These are phyloP conservation scores for Luffa acutangula DNA, from an alignment of 306 rosid species.

Conservation along the genomic window DNA sequence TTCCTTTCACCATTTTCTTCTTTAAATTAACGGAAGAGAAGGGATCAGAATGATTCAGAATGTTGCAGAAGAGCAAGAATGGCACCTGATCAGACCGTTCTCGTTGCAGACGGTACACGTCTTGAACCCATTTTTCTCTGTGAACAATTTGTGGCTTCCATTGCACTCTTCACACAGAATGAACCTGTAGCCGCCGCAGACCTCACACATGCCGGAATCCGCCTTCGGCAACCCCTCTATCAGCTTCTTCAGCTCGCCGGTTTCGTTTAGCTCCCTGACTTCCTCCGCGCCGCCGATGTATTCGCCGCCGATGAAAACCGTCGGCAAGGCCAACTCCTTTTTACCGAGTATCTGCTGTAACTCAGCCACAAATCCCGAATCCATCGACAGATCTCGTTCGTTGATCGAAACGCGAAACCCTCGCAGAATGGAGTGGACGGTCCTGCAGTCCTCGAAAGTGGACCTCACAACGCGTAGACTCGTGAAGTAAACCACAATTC, in stretches of 20 bases:
- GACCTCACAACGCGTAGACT: constrained; percentile 79
- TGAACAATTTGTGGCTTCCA: constrained; percentile 72
- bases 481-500: constrained; percentile 74
- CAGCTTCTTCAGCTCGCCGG: constrained; percentile 81
- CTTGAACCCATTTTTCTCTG: constrained; percentile 58
- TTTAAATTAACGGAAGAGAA: background rate
- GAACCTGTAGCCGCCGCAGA: constrained; percentile 65
- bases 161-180: constrained; percentile 59
- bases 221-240: constrained; percentile 67
- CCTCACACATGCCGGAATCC: constrained; percentile 41
- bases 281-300: constrained; percentile 86
- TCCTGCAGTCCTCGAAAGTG: constrained; percentile 70
- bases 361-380: constrained; percentile 53
- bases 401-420: constrained; percentile 61
- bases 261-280: constrained; percentile 57
- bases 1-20: background rate
- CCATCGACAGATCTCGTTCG: constrained; percentile 91
- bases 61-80: constrained; percentile 56
- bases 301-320: constrained; percentile 73
- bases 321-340: constrained; percentile 36
- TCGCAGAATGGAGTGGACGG: constrained; percentile 63
- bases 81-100: constrained; percentile 81
- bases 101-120: constrained; percentile 66
- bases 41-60: constrained; percentile 20
- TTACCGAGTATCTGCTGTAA: constrained; percentile 47